phyloP scores from a whole-genome alignment of 345 rosid species.

The Sonneratia alba region DNA sequence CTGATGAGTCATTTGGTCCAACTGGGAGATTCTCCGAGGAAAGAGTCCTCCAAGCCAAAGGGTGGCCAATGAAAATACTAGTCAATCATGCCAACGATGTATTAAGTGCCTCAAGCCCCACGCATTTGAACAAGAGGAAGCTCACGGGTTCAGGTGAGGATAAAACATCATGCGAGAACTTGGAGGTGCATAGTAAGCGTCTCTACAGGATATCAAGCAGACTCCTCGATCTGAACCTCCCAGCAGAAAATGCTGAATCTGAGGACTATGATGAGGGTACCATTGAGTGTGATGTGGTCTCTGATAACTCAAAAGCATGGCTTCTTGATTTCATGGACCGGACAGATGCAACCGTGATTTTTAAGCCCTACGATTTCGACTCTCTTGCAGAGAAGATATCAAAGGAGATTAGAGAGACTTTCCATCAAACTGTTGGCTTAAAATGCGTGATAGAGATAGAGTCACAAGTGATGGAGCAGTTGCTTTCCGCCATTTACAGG shows the following conservation, averaged over 20 bases:
- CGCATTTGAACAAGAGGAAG: constrained; percentile 43
- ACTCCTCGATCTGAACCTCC: constrained; percentile 61
- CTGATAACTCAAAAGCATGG: constrained; percentile 39
- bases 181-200: constrained; percentile 35
- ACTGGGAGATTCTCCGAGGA: constrained; percentile 35
- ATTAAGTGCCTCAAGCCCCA: constrained; percentile 6
- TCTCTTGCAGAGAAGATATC: constrained; percentile 32
- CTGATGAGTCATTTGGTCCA: constrained; percentile 1
- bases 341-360: constrained; percentile 21
- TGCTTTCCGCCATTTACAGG: constrained; percentile 36
- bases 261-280: constrained; percentile 18
- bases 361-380: constrained; percentile 56
- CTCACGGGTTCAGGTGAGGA: constrained; percentile 19
- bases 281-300: constrained; percentile 17
- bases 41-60: constrained; percentile 32
- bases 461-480: constrained; percentile 43
- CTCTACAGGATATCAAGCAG: constrained; percentile 24
- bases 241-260: constrained; percentile 41
- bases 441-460: constrained; percentile 40
- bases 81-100: constrained; percentile 22
- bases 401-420: constrained; percentile 24
- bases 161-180: constrained; percentile 18
- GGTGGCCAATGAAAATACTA: constrained; percentile 35
- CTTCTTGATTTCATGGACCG: constrained; percentile 34
- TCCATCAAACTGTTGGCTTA: constrained; percentile 20